Conservation (phyloP, 148 eudicot species). For the Spergularia marina region DNA sequence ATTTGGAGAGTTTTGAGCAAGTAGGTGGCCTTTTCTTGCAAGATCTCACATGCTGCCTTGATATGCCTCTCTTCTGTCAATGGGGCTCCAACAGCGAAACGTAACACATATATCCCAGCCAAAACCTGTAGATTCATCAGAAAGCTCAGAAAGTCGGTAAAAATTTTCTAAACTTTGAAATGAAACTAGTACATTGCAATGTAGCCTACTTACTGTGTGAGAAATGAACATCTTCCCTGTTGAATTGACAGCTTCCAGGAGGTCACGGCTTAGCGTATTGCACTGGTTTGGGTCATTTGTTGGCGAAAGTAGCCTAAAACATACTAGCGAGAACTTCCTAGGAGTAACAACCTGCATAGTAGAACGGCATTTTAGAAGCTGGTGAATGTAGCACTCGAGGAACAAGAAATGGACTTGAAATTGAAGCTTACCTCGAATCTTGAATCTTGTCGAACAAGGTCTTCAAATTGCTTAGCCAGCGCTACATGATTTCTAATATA, state of each 20-base stretch:
- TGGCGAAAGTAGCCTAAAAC: conserved; percentile 69
- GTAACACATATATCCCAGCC: conserved; percentile 57
- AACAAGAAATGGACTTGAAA: too few species aligned
- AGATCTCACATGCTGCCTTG: conserved; percentile 60
- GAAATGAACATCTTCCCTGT: conserved; percentile 78
- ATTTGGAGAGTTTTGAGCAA: conserved; percentile 30
- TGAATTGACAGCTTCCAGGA: conserved; percentile 77
- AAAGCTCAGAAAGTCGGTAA: background rate
- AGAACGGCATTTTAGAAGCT: background rate
- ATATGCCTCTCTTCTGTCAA: conserved; percentile 84
- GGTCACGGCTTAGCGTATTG: conserved; percentile 62
- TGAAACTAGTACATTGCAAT: too few species aligned
- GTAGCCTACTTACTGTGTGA: conserved; percentile 55
- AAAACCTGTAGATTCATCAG: conserved; percentile 47
- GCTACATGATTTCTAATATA: conserved; percentile 83
- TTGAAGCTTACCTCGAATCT: conserved; percentile 70
- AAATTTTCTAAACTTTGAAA: too few species aligned
- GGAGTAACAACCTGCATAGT: conserved; percentile 64
- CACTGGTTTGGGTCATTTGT: conserved; percentile 31
- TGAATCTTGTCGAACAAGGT: conserved; percentile 58
- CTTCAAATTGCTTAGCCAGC: conserved; percentile 75
- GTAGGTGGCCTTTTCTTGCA: conserved; percentile 65
- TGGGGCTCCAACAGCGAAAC: conserved; percentile 88
- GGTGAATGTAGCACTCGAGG: too few species aligned
- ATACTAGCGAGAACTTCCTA: conserved; percentile 74